Evolutionary conservation across 768 basidiomycete genomes (phyloP).

Genomic region (Suillus cothurnatus): DNA sequence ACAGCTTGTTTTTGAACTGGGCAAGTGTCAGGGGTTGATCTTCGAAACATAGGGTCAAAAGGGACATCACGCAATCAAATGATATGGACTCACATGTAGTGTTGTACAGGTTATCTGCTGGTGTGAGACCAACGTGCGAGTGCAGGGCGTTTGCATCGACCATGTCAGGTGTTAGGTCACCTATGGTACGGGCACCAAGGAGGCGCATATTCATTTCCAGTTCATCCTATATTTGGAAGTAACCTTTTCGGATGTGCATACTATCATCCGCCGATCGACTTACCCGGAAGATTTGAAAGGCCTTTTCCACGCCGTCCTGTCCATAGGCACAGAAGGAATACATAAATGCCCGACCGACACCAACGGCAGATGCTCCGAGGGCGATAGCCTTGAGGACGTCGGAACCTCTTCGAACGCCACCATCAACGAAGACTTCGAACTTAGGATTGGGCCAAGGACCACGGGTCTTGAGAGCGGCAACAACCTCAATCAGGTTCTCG

Average conservation of each 20-base stretch:
- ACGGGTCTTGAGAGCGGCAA: slow-evolving; percentile 66
- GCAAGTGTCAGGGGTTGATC: slow-evolving; percentile 35
- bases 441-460: slow-evolving; percentile 77
- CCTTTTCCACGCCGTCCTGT: slow-evolving; percentile 80
- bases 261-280: slow-evolving; percentile 17
- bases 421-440: slow-evolving; percentile 90
- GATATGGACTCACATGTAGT: slow-evolving; percentile 68
- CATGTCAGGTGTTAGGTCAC: slow-evolving; percentile 85
- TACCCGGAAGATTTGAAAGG: slow-evolving; percentile 77
- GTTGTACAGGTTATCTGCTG: slow-evolving; percentile 74
- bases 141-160: slow-evolving; percentile 78
- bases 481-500: slow-evolving; percentile 88
- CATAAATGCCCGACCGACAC: slow-evolving; percentile 83
- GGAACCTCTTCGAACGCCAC: slow-evolving; percentile 90
- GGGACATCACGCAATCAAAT: background rate
- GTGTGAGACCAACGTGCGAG: slow-evolving; percentile 66
- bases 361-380: slow-evolving; percentile 88
- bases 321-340: slow-evolving; percentile 93
- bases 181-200: slow-evolving; percentile 78
- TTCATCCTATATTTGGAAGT: slow-evolving; percentile 66
- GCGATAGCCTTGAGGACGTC: slow-evolving; percentile 90
- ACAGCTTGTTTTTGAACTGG: slow-evolving; percentile 20
- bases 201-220: slow-evolving; percentile 98
- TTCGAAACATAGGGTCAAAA: slow-evolving; percentile 12
- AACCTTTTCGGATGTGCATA: background rate